Evolutionary conservation across 495 filamentous ascomycete species (phyloP).

Genomic region (Aspergillus asperescens): DNA sequence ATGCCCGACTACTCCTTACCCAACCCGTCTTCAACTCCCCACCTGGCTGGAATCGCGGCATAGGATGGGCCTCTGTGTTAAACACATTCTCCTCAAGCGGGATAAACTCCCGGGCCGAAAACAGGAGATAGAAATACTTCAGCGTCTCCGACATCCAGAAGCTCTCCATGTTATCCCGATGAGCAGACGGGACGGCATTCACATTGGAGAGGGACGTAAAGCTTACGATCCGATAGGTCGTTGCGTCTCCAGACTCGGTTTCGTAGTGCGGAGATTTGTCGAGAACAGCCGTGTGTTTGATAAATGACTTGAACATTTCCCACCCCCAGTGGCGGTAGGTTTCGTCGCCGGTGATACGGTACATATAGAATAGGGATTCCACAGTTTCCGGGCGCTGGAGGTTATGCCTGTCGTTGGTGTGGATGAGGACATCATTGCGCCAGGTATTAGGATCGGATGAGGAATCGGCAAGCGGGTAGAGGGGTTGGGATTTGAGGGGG

Average conservation of each 20-base stretch:
- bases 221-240: constrained; percentile 39
- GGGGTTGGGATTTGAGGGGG: constrained; percentile 30
- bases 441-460: constrained; percentile 34
- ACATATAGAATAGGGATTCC: constrained; percentile 96
- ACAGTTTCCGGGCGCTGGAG: constrained; percentile 95
- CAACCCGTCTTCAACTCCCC: constrained; percentile 82
- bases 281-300: constrained; percentile 70
- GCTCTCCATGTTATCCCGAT: constrained; percentile 84
- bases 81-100: constrained; percentile 82
- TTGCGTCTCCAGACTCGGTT: constrained; percentile 13
- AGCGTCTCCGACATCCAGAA: constrained; percentile 98
- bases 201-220: constrained; percentile 81
- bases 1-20: constrained; percentile 53
- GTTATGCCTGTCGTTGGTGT: constrained; percentile 75
- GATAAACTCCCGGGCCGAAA: constrained; percentile 77
- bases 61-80: constrained; percentile 92
- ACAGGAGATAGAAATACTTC: constrained; percentile 95
- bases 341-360: constrained; percentile 88
- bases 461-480: constrained; percentile 17
- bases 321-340: constrained; percentile 96
- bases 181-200: constrained; percentile 56
- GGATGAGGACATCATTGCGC: constrained; percentile 72
- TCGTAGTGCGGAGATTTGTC: constrained; percentile 32
- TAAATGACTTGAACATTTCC: constrained; percentile 94
- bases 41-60: constrained; percentile 78